phyloP scores from a whole-genome alignment of 2,329 filamentous ascomycete genomes.

The Aspergillus aculeatus region DNA sequence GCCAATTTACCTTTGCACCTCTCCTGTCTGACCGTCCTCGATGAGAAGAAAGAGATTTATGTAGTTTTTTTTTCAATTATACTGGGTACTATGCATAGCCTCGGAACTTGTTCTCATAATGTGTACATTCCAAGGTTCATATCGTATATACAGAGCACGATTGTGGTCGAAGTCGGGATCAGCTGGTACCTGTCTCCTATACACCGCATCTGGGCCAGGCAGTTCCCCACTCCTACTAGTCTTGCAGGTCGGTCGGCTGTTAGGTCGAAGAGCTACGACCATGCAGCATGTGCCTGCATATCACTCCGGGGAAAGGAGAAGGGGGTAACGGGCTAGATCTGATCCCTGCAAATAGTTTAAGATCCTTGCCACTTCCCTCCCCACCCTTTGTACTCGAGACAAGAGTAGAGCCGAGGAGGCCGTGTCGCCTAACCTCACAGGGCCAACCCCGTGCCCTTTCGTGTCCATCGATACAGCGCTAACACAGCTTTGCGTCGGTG shows the following conservation, averaged over 20 bases:
- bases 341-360: background rate
- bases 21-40: no score
- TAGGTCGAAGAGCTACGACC: background rate
- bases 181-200: background rate
- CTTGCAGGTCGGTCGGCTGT: background rate
- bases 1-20: background rate
- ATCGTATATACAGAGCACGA: background rate
- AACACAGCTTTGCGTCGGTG: constrained; percentile 79
- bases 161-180: background rate
- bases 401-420: background rate
- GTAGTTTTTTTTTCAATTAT: no score
- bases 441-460: constrained; percentile 83
- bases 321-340: background rate
- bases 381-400: background rate
- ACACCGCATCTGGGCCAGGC: background rate
- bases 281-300: constrained; percentile 4
- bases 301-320: background rate
- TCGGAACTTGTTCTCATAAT: no score
- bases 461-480: constrained; percentile 84
- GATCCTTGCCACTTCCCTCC: background rate
- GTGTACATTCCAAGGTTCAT: no score
- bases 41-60: no score
- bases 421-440: constrained; percentile 14
- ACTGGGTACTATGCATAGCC: no score
- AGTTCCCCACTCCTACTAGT: background rate